These are phyloP conservation scores for Trichomonascaceae sp. DNA, from an alignment of 1,139 yeast genomes.

Conservation along the genomic window DNA sequence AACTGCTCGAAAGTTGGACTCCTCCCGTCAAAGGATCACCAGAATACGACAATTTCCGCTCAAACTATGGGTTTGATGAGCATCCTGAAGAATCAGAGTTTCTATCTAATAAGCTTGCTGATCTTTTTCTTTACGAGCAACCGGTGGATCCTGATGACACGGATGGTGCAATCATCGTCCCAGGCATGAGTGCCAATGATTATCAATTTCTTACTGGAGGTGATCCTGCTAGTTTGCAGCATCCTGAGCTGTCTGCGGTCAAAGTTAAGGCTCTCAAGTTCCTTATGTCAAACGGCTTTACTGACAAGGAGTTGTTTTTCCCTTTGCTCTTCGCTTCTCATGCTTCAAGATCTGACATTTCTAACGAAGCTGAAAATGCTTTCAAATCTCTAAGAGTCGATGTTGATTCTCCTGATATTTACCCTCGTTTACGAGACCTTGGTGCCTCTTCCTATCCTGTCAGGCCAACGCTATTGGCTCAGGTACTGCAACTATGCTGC, in stretches of 20 bases:
- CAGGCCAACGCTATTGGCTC: slow-evolving; percentile 49
- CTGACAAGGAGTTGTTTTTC: slow-evolving; percentile 32
- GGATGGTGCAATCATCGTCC: slow-evolving; percentile 32
- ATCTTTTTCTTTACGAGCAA: slow-evolving; percentile 38
- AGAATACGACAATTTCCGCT: slow-evolving; percentile 37
- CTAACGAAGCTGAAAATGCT: slow-evolving; percentile 45
- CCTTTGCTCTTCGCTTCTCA: slow-evolving; percentile 56
- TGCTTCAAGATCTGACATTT: slow-evolving; percentile 51
- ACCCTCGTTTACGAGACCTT: slow-evolving; percentile 38
- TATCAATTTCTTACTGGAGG: slow-evolving; percentile 56
- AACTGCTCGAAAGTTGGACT: slow-evolving; percentile 46
- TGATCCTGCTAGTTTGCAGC: slow-evolving; percentile 57
- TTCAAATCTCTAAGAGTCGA: slow-evolving; percentile 49
- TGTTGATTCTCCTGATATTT: slow-evolving; percentile 43
- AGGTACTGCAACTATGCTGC: slow-evolving; percentile 46
- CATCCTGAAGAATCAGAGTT: slow-evolving; percentile 38
- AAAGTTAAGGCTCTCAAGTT: slow-evolving; percentile 44
- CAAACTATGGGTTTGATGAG: slow-evolving; percentile 23
- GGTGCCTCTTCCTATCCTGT: slow-evolving; percentile 45
- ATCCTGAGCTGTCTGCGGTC: slow-evolving; percentile 42
- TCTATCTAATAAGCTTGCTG: slow-evolving; percentile 44
- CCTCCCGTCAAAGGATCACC: slow-evolving; percentile 44
- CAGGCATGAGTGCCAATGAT: slow-evolving; percentile 58
- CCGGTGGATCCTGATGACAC: slow-evolving; percentile 2
- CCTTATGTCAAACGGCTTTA: slow-evolving; percentile 36